Conservation (phyloP, 257 asterid species). For the Asclepias syriaca region DNA sequence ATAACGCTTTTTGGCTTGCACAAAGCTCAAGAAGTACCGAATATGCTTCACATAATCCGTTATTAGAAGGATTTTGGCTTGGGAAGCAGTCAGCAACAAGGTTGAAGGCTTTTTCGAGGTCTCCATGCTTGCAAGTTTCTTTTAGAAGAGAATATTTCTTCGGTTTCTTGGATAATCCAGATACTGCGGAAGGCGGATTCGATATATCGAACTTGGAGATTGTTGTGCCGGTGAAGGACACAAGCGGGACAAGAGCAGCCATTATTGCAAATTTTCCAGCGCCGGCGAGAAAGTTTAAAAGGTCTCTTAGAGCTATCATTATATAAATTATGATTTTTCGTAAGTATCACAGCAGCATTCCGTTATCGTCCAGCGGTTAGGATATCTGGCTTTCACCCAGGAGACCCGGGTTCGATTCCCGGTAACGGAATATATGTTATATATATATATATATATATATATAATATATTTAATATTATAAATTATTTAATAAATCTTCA, state of each 20-base stretch:
- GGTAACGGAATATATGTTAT: slow-evolving; percentile 66
- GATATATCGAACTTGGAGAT: slow-evolving; percentile 20
- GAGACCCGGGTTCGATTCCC: slow-evolving; percentile 99
- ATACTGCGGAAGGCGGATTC: slow-evolving; percentile 9
- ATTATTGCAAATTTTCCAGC: not conserved
- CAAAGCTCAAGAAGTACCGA: slow-evolving; percentile 52
- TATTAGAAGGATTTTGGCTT: slow-evolving; percentile 9
- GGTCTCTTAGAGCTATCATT: too few species aligned
- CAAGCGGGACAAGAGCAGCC: slow-evolving; percentile 36
- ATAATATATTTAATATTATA: too few species aligned
- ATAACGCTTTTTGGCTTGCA: slow-evolving; percentile 30
- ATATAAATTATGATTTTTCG: too few species aligned
- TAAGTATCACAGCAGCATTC: not conserved
- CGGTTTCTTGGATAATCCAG: slow-evolving; percentile 2
- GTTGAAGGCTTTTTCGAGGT: slow-evolving; percentile 30
- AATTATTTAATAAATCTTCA: too few species aligned
- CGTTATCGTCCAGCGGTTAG: slow-evolving; percentile 97
- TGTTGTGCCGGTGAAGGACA: slow-evolving; percentile 21
- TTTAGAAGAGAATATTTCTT: slow-evolving; percentile 17
- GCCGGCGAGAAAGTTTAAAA: not conserved
- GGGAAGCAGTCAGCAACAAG: slow-evolving; percentile 24
- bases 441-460: too few species aligned
- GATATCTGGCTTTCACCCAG: slow-evolving; percentile 99
- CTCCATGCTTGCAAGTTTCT: slow-evolving; percentile 14
- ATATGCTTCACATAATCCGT: slow-evolving; percentile 46